Percentiles rank a stretch among this genome's conserved stretches.
Evolutionary conservation across 306 rosid species (phyloP).

Genomic region (Malus sylvestris): DNA sequence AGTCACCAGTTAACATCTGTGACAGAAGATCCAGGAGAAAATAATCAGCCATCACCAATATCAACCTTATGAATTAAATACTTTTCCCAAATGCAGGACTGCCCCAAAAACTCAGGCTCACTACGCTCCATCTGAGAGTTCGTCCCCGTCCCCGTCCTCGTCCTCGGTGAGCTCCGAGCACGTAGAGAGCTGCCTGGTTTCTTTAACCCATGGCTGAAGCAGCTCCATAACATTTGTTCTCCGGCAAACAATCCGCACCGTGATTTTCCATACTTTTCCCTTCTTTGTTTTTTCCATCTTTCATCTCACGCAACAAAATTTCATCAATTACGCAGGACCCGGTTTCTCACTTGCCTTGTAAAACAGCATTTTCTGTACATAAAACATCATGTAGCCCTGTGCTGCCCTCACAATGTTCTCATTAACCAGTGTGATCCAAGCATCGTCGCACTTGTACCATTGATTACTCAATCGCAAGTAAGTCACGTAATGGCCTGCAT

Average conservation of each 20-base stretch:
- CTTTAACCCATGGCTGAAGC: constrained; percentile 14
- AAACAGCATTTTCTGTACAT: constrained; percentile 86
- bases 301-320: neutral
- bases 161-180: constrained; percentile 18
- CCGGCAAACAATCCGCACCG: constrained; percentile 31
- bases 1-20: neutral
- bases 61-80: neutral
- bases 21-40: neutral
- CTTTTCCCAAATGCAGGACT: constrained; percentile 34
- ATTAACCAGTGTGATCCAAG: constrained; percentile 86
- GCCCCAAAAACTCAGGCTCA: constrained; percentile 61
- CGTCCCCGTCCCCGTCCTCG: neutral
- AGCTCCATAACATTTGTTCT: constrained; percentile 4
- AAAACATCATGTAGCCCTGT: constrained; percentile 93
- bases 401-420: constrained; percentile 86
- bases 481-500: constrained; percentile 87
- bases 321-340: constrained; percentile 29
- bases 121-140: constrained; percentile 37
- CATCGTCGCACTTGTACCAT: constrained; percentile 93
- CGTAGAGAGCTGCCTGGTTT: constrained; percentile 11
- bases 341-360: constrained; percentile 73
- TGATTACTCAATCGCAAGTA: constrained; percentile 72
- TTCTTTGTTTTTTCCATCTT: neutral
- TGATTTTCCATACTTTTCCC: constrained; percentile 11
- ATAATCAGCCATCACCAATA: constrained; percentile 1